Conservation (phyloP, 805 yeast species). For the Metschnikowia hibisci region DNA sequence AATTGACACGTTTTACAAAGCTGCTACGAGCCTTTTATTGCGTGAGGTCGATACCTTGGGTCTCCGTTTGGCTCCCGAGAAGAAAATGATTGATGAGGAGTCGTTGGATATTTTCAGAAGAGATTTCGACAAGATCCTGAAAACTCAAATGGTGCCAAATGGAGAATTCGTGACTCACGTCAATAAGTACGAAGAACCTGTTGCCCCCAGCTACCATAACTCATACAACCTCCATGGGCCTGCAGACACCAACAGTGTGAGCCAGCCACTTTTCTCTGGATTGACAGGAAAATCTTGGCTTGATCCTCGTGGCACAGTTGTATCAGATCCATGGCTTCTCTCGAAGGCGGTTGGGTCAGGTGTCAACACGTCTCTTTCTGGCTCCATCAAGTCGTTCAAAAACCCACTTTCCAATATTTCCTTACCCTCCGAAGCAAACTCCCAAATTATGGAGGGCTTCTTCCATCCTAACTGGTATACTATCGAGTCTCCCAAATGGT, state of each 20-base stretch:
- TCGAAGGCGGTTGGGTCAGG: slow-evolving; percentile 49
- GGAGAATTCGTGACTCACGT: slow-evolving; percentile 53
- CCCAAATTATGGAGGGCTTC: slow-evolving; percentile 38
- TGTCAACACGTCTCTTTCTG: slow-evolving; percentile 19
- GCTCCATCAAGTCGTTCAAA: slow-evolving; percentile 30
- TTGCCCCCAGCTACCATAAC: slow-evolving; percentile 23
- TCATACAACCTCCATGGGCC: slow-evolving; percentile 27
- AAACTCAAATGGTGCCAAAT: slow-evolving; percentile 46
- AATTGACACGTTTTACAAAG: slow-evolving; percentile 61
- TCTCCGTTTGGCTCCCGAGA: slow-evolving; percentile 14
- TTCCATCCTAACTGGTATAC: slow-evolving; percentile 46
- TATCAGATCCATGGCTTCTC: slow-evolving; percentile 65
- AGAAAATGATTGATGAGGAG: slow-evolving; percentile 15
- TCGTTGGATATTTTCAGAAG: slow-evolving; percentile 40
- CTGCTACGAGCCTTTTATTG: slow-evolving; percentile 57
- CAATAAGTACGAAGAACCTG: slow-evolving; percentile 31
- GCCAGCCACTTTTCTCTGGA: slow-evolving; percentile 78
- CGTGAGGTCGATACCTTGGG: slow-evolving; percentile 55
- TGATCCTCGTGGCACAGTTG: slow-evolving; percentile 67
- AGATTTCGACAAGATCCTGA: slow-evolving; percentile 60
- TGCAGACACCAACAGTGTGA: slow-evolving; percentile 47
- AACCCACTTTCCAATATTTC: slow-evolving; percentile 32
- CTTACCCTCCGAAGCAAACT: slow-evolving; percentile 28
- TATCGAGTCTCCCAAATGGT: slow-evolving; percentile 41
- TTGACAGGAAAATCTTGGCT: slow-evolving; percentile 62